phyloP scores from a whole-genome alignment of 2,329 filamentous ascomycete genomes.

The Sporothrix curviconia region DNA sequence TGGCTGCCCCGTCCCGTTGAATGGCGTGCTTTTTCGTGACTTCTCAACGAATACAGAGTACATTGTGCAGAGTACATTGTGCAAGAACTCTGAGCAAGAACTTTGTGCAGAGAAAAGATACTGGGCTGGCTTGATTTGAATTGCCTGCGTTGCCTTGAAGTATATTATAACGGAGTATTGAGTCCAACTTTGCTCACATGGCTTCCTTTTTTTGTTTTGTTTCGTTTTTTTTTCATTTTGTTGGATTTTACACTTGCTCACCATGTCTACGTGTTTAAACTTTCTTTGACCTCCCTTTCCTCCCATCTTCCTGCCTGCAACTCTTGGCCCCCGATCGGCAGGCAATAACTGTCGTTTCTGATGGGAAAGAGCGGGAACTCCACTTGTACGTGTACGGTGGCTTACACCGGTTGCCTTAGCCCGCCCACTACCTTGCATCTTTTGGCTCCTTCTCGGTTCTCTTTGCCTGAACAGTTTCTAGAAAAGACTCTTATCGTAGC shows the following conservation, averaged over 20 bases:
- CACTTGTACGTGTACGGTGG: slow-evolving; percentile 1
- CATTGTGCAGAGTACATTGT: too few relatives aligned
- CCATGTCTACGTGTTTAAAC: too few relatives aligned
- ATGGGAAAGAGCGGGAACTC: not conserved
- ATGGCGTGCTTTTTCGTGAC: slow-evolving; percentile 4
- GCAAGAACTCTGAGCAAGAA: too few relatives aligned
- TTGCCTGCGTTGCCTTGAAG: too few relatives aligned
- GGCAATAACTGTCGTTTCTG: slow-evolving; percentile 13
- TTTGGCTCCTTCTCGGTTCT: not conserved
- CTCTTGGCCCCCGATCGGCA: too few relatives aligned
- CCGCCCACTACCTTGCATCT: not conserved
- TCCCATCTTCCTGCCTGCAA: too few relatives aligned
- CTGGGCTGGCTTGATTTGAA: too few relatives aligned
- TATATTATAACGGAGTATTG: too few relatives aligned
- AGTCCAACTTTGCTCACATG: not conserved
- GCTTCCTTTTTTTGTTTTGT: not conserved
- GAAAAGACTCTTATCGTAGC: slow-evolving; percentile 15
- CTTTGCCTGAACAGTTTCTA: too few relatives aligned
- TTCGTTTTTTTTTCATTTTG: not conserved
- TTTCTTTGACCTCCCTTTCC: too few relatives aligned
- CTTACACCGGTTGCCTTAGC: slow-evolving; percentile 14
- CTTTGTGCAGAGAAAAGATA: too few relatives aligned
- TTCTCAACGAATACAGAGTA: not conserved
- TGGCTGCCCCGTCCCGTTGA: not conserved
- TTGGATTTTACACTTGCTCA: too few relatives aligned